Conservation (phyloP, 352 stramenopile genomes). For the Pythium scleroteichum region DNA sequence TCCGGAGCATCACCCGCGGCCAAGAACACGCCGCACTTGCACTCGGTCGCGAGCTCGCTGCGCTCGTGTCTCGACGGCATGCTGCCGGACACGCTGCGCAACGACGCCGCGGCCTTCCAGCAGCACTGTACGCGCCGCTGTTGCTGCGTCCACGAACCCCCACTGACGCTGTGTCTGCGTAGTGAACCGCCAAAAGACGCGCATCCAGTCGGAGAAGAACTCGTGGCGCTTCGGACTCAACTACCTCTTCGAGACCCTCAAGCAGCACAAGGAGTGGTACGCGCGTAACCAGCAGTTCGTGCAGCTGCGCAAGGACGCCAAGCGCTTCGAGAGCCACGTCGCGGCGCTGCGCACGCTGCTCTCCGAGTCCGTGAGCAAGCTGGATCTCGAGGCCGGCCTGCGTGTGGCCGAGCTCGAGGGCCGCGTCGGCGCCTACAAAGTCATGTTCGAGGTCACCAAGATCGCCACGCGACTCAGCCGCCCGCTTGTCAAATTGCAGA, state of each 20-base stretch:
- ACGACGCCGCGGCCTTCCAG: slow-evolving; percentile 73
- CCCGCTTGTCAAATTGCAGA: slow-evolving; percentile 83
- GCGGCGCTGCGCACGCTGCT: slow-evolving; percentile 65
- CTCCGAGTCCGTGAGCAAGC: slow-evolving; percentile 80
- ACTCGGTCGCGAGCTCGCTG: slow-evolving; percentile 81
- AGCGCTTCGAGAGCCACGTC: slow-evolving; percentile 79
- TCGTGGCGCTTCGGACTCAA: slow-evolving; percentile 88
- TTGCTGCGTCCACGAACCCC: not conserved
- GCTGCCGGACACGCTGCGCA: slow-evolving; percentile 82
- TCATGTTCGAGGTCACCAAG: slow-evolving; percentile 90
- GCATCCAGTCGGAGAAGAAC: slow-evolving; percentile 82
- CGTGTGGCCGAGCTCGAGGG: slow-evolving; percentile 84
- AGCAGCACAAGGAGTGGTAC: slow-evolving; percentile 90
- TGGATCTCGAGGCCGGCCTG: slow-evolving; percentile 80
- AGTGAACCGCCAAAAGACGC: slow-evolving; percentile 78
- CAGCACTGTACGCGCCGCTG: slow-evolving; percentile 50
- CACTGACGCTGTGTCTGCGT: not conserved
- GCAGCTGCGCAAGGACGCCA: slow-evolving; percentile 81
- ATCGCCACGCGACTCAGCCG: slow-evolving; percentile 85
- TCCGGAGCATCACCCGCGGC: not conserved
- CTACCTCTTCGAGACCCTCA: slow-evolving; percentile 89
- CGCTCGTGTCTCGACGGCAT: slow-evolving; percentile 84
- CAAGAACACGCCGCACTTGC: slow-evolving; percentile 79
- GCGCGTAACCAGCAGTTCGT: slow-evolving; percentile 88
- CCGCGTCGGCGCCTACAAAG: slow-evolving; percentile 82